phyloP scores from a whole-genome alignment of 2,329 filamentous ascomycete genomes.

The Truncatella angustata region DNA sequence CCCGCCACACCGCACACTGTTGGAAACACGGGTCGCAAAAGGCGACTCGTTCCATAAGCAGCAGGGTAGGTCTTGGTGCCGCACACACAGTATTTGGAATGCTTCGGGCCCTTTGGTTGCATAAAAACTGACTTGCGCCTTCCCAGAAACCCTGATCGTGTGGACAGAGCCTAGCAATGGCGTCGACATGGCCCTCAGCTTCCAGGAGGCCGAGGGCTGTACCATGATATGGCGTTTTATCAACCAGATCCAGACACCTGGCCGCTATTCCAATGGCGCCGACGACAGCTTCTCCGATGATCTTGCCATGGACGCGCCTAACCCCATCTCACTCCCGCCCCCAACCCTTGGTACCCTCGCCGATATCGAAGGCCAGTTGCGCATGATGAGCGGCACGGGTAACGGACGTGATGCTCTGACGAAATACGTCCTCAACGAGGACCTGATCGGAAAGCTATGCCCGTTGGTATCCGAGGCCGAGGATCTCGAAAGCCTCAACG shows the following conservation, averaged over 20 bases:
- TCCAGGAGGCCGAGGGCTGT: conserved; percentile 95
- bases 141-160: conserved; percentile 87
- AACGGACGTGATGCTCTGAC: conserved; percentile 80
- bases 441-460: conserved; percentile 84
- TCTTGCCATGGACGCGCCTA: conserved; percentile 68
- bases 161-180: conserved; percentile 87
- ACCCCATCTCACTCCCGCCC: conserved; percentile 70
- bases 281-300: conserved; percentile 92
- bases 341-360: conserved; percentile 79
- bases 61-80: conserved; percentile 63
- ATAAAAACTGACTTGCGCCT: background rate
- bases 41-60: conserved; percentile 98
- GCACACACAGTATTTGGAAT: no score
- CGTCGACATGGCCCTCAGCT: conserved; percentile 96
- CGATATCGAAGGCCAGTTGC: conserved; percentile 84
- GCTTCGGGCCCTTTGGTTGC: no score
- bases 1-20: conserved; percentile 74
- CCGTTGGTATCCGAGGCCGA: conserved; percentile 86
- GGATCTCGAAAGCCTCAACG: conserved; percentile 80
- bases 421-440: conserved; percentile 80
- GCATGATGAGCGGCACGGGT: conserved; percentile 70
- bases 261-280: conserved; percentile 63
- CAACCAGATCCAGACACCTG: conserved; percentile 75
- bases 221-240: conserved; percentile 95
- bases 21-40: conserved; percentile 87